Base-by-base conservation (phyloP, 2,329 filamentous ascomycete species). In the Microcyclospora tardicrescens region DNA sequence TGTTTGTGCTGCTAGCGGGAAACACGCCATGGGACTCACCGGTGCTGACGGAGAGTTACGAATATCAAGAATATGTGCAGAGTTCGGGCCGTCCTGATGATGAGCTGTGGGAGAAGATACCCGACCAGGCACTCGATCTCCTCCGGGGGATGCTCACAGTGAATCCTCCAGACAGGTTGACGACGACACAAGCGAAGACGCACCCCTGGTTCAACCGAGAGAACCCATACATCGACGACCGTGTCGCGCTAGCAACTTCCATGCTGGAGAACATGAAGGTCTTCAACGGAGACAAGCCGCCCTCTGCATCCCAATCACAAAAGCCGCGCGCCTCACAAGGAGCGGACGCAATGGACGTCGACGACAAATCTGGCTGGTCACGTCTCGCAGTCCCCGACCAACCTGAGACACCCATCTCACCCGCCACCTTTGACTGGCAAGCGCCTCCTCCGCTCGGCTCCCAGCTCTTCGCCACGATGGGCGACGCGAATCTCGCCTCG, bases 21-120 rank as follows among this genome's bases (percentile, higher is more conserved):
- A 98, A 98, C 57, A 98, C 91, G 2, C 91, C 91, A 0, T 98
- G 91, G 91, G 91, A 96, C 55, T 84, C 91, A 56, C 91, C 91
- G 0, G 50, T 55, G 13, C 89, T 86, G 2, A 66, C 73, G 28
- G 72, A 77, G 41, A 95, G 85, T 58, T 93, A 84, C 68, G 91
- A 98, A 62, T 98, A 83, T 51, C 75, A 82, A 51, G 86, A 95
- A 60, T 98, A 93, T 57, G 68, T 83, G 31, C 74, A 76, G 42
- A 84, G 77, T 2, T 79, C 80, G 37, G 84, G 86, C n/a, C 77
- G 79, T 46, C 55, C 56, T 6, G 89, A 84, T 47, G 91, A 98
- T 57, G 79, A 84, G 39, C 68, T 96, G 2, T 98, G 91, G 91
- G 66, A 76, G 47, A 77, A 79, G 40, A 64, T 96, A 14, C 87